Evolutionary conservation across 352 stramenopile species (phyloP).

Genomic region (Phytophthora sp.): DNA sequence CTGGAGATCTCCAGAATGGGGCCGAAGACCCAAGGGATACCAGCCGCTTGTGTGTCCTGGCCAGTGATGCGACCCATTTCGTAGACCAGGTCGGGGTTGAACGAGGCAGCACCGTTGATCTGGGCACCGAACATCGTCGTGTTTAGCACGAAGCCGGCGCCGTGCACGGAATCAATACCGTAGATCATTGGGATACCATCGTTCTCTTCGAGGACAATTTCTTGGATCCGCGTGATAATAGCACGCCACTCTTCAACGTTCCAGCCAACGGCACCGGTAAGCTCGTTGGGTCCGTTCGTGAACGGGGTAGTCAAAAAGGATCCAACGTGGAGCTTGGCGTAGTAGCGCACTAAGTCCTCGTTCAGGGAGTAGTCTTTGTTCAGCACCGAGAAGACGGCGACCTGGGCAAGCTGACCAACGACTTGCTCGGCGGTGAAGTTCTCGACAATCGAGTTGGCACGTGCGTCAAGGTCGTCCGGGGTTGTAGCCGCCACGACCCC

Average conservation of each 20-base stretch:
- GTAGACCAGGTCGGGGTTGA: constrained; percentile 71
- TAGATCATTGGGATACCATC: constrained; percentile 66
- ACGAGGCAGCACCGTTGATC: constrained; percentile 82
- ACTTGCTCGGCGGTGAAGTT: constrained; percentile 27
- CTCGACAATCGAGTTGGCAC: constrained; percentile 4
- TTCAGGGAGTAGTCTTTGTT: constrained; percentile 51
- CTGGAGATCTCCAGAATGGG: constrained; percentile 75
- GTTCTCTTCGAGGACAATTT: constrained; percentile 65
- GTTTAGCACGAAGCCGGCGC: constrained; percentile 75
- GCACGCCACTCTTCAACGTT: constrained; percentile 66
- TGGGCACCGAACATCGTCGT: constrained; percentile 74
- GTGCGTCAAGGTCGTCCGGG: constrained; percentile 7
- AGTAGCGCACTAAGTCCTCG: constrained; percentile 57
- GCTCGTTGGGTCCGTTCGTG: constrained; percentile 29
- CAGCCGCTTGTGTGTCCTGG: constrained; percentile 76
- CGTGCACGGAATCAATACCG: constrained; percentile 86
- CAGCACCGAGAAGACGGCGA: constrained; percentile 60
- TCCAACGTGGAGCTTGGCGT: constrained; percentile 78
- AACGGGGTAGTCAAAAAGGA: constrained; percentile 72
- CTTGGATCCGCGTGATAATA: constrained; percentile 73
- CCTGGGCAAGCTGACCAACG: constrained; percentile 87
- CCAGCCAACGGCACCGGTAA: constrained; percentile 35
- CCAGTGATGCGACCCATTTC: constrained; percentile 48
- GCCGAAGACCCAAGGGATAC: constrained; percentile 86
- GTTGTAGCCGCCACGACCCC: not conserved